Evolutionary conservation across 345 rosid species (phyloP).

Genomic region (Murraya paniculata): DNA sequence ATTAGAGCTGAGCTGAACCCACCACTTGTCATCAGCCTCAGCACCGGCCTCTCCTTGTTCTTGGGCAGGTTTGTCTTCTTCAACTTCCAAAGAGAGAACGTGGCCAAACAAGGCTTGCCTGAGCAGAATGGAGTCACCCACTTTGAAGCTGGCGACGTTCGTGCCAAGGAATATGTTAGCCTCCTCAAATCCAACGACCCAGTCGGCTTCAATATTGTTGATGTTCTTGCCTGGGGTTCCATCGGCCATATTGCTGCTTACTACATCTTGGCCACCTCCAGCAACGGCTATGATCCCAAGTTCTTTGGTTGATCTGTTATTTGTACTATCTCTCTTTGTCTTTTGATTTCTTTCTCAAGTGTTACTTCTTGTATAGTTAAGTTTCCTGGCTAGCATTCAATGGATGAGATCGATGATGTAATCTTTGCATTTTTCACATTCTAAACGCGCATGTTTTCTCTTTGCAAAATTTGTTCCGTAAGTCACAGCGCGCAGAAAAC

Average conservation of each 20-base stretch:
- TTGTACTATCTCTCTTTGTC: background rate
- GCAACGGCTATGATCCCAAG: conserved; percentile 90
- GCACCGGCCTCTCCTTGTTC: conserved; percentile 95
- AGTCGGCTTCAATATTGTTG: conserved; percentile 90
- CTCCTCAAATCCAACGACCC: conserved; percentile 96
- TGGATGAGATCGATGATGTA: too few relatives aligned
- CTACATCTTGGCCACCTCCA: conserved; percentile 91
- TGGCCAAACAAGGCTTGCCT: conserved; percentile 86
- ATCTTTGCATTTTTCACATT: too few relatives aligned
- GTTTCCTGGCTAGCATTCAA: background rate
- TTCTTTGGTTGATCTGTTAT: conserved; percentile 50
- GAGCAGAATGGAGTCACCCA: conserved; percentile 94
- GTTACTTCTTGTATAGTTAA: background rate
- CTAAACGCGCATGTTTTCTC: too few relatives aligned
- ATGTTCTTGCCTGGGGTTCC: conserved; percentile 98
- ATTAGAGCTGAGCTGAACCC: conserved; percentile 75
- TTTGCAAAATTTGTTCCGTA: too few relatives aligned
- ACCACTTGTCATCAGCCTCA: conserved; percentile 77
- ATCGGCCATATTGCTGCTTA: conserved; percentile 97
- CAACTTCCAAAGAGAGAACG: conserved; percentile 98
- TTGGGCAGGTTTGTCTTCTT: conserved; percentile 96
- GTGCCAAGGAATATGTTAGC: conserved; percentile 92
- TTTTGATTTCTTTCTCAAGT: background rate
- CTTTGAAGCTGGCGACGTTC: conserved; percentile 87
- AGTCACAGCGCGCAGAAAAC: background rate